Percentiles rank a stretch among this genome's conserved stretches.
Conservation (phyloP, 2,329 filamentous ascomycete species). For the Nothophaeocryptopus gaeumannii region DNA sequence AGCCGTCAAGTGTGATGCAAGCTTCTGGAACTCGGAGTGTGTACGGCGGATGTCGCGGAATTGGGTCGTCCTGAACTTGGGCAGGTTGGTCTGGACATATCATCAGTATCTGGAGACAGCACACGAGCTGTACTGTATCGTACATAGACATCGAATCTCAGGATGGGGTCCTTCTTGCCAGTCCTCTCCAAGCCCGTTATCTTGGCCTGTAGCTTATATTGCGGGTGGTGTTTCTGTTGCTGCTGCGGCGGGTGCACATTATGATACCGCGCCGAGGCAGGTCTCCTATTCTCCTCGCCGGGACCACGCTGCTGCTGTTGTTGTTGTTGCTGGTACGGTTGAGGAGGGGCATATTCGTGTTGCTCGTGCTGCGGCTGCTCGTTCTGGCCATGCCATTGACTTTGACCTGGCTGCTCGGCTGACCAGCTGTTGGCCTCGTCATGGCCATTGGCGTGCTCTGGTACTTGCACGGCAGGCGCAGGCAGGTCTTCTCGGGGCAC, state of each 20-base stretch:
- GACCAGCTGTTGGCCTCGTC: slow-evolving; percentile 19
- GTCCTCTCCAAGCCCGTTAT: slow-evolving; percentile 90
- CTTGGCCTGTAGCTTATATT: slow-evolving; percentile 79
- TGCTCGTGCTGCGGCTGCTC: slow-evolving; percentile 41
- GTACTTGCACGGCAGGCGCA: slow-evolving; percentile 26
- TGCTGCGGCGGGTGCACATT: slow-evolving; percentile 37
- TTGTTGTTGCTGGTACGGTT: slow-evolving; percentile 37
- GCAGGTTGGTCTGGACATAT: slow-evolving; percentile 83
- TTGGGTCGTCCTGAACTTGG: slow-evolving; percentile 94
- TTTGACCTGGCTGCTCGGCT: slow-evolving; percentile 29
- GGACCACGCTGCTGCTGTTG: slow-evolving; percentile 21
- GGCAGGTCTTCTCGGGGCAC: slow-evolving; percentile 29
- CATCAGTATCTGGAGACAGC: not conserved
- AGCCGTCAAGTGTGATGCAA: slow-evolving; percentile 93
- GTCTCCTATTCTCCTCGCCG: slow-evolving; percentile 30
- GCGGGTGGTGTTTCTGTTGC: slow-evolving; percentile 33
- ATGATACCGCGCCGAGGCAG: slow-evolving; percentile 32
- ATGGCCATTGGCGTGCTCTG: slow-evolving; percentile 13
- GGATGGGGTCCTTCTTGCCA: slow-evolving; percentile 90
- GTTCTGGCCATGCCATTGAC: slow-evolving; percentile 18
- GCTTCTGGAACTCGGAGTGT: slow-evolving; percentile 92
- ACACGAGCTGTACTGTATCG: slow-evolving; percentile 33
- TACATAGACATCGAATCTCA: slow-evolving; percentile 96
- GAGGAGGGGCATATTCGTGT: slow-evolving; percentile 29
- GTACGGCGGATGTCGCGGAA: slow-evolving; percentile 95